These are phyloP conservation scores for Fusarium sp. DNA, from an alignment of 2,329 filamentous ascomycete species.

Conservation along the genomic window DNA sequence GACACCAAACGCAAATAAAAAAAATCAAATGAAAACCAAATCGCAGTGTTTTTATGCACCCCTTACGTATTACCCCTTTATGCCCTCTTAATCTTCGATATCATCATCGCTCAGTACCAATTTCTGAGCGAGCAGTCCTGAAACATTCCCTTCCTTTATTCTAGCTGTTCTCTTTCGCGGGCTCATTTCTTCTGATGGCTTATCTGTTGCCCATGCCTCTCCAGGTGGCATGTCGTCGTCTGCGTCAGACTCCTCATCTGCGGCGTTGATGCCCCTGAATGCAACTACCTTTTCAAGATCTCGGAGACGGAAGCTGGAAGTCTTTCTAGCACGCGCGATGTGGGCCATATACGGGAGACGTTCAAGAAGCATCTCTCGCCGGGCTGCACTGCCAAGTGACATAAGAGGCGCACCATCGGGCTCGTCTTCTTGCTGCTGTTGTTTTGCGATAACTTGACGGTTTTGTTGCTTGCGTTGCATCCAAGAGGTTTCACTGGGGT, in stretches of 20 bases:
- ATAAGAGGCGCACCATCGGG: constrained; percentile 59
- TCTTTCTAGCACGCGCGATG: constrained; percentile 66
- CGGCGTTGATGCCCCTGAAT: constrained; percentile 70
- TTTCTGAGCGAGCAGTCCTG: constrained; percentile 69
- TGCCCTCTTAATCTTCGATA: constrained; percentile 74
- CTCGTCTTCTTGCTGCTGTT: constrained; percentile 38
- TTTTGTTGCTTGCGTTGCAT: constrained; percentile 53
- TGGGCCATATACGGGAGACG: constrained; percentile 86
- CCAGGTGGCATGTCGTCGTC: constrained; percentile 59
- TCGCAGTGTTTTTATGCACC: constrained; percentile 7
- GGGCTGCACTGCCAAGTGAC: constrained; percentile 74
- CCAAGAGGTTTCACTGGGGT: constrained; percentile 51
- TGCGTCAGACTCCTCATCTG: constrained; percentile 61
- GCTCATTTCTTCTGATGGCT: constrained; percentile 66
- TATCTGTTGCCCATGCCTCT: constrained; percentile 73
- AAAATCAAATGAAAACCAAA: constrained; percentile 34
- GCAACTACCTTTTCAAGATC: constrained; percentile 77
- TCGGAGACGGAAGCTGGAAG: constrained; percentile 57
- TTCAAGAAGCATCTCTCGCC: constrained; percentile 83
- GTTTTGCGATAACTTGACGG: constrained; percentile 30
- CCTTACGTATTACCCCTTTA: neutral
- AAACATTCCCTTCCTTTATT: constrained; percentile 55
- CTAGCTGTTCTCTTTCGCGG: constrained; percentile 62
- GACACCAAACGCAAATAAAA: constrained; percentile 15
- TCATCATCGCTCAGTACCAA: constrained; percentile 85